A percentile compares a stretch with the other conserved stretches of the same genome.
Conservation (phyloP, 306 rosid genomes). For the Inga leiocalycina region DNA sequence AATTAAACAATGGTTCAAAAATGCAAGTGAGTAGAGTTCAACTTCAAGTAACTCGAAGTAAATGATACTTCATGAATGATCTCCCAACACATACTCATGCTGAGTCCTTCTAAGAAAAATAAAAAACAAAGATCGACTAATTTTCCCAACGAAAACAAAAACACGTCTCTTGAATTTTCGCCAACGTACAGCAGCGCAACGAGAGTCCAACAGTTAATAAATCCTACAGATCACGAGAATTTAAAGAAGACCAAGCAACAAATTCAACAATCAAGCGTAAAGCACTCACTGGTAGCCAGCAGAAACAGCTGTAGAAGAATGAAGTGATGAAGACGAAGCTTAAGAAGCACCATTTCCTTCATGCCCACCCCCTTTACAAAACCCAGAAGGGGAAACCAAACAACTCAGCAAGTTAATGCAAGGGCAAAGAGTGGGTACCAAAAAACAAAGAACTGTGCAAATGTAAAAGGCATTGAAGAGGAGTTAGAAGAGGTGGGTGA, state of each 20-base stretch:
- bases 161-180: not conserved
- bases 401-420: not conserved
- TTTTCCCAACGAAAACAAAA: not conserved
- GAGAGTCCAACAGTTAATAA: not conserved
- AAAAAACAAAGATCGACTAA: not conserved
- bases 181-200: not conserved
- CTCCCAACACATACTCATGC: not conserved
- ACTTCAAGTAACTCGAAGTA: not conserved
- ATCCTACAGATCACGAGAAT: conserved; percentile 41
- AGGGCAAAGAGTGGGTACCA: not conserved
- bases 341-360: conserved; percentile 39
- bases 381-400: not conserved
- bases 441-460: conserved; percentile 2
- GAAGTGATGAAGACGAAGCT: conserved; percentile 29
- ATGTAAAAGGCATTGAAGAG: conserved; percentile 32
- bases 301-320: conserved; percentile 35
- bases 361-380: conserved; percentile 34
- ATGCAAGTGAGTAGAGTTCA: conserved; percentile 3
- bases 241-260: conserved; percentile 29
- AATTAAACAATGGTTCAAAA: not conserved
- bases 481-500: conserved; percentile 28
- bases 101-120: not conserved
- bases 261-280: not conserved
- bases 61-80: conserved; percentile 5
- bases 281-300: conserved; percentile 57